These are phyloP conservation scores for Vigna reflexopilosa DNA, from an alignment of 306 rosid species.

Conservation along the genomic window DNA sequence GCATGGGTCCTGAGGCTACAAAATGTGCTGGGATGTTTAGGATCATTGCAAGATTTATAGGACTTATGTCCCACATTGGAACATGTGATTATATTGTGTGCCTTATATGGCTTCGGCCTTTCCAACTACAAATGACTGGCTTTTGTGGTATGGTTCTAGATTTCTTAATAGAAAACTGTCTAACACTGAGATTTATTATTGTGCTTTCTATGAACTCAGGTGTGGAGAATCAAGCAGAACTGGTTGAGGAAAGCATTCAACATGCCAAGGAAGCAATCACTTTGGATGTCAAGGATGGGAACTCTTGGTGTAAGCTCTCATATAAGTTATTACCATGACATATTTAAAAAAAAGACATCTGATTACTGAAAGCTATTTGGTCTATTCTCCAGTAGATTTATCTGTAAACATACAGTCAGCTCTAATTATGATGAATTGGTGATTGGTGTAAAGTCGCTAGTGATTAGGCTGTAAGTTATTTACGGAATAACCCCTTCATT, in stretches of 20 bases:
- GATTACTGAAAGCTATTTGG: slow-evolving; percentile 16
- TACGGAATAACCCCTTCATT: not conserved
- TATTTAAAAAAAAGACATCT: slow-evolving; percentile 6
- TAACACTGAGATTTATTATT: slow-evolving; percentile 7
- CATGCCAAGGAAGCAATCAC: slow-evolving; percentile 91
- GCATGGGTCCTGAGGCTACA: not conserved
- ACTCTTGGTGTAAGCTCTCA: slow-evolving; percentile 87
- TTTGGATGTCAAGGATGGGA: slow-evolving; percentile 94
- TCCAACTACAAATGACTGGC: not conserved
- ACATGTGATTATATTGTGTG: not conserved
- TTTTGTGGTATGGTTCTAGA: not conserved
- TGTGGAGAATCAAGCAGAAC: slow-evolving; percentile 78
- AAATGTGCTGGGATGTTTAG: not conserved
- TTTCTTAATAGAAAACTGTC: slow-evolving; percentile 10
- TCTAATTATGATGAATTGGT: slow-evolving; percentile 17
- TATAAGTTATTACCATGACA: slow-evolving; percentile 16
- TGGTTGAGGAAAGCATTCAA: slow-evolving; percentile 93
- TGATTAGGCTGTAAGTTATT: slow-evolving; percentile 19
- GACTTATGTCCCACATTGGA: not conserved
- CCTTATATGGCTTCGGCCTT: not conserved
- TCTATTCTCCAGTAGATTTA: slow-evolving; percentile 3
- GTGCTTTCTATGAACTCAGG: slow-evolving; percentile 57
- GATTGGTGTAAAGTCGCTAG: slow-evolving; percentile 17
- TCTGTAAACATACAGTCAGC: not conserved
- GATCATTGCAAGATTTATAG: not conserved